Conservation (phyloP, 2,329 filamentous ascomycete genomes). For the Colletotrichum costaricense region DNA sequence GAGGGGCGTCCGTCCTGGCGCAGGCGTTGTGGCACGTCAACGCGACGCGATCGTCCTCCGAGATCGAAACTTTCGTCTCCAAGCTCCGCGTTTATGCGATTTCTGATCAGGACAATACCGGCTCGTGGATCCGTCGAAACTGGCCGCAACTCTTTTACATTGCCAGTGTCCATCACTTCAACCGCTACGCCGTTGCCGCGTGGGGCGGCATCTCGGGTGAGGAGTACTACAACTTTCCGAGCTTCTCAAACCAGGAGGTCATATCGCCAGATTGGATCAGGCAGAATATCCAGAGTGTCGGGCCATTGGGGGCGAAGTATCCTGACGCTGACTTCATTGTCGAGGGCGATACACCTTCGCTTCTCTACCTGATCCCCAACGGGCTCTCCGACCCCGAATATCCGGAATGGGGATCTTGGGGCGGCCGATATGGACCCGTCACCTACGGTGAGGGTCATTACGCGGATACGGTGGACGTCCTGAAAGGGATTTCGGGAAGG, state of each 20-base stretch:
- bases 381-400: constrained; percentile 50
- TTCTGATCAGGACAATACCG: constrained; percentile 65
- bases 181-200: constrained; percentile 58
- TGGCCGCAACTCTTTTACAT: constrained; percentile 63
- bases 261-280: constrained; percentile 58
- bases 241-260: constrained; percentile 55
- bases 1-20: constrained; percentile 60
- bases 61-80: constrained; percentile 46
- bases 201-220: constrained; percentile 64
- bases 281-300: constrained; percentile 57
- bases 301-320: constrained; percentile 52
- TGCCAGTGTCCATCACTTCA: constrained; percentile 60
- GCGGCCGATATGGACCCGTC: constrained; percentile 48
- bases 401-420: constrained; percentile 56
- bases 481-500: constrained; percentile 46
- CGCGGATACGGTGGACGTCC: constrained; percentile 47
- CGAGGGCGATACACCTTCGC: constrained; percentile 59
- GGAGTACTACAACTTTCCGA: constrained; percentile 56
- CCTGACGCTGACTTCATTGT: constrained; percentile 56
- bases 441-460: constrained; percentile 38
- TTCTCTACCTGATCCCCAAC: constrained; percentile 54
- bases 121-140: constrained; percentile 61
- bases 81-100: constrained; percentile 60
- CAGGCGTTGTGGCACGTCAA: constrained; percentile 55
- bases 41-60: constrained; percentile 42